These are phyloP conservation scores for Puccinia novopanici DNA, from an alignment of 1,284 basidiomycete species.

Conservation along the genomic window DNA sequence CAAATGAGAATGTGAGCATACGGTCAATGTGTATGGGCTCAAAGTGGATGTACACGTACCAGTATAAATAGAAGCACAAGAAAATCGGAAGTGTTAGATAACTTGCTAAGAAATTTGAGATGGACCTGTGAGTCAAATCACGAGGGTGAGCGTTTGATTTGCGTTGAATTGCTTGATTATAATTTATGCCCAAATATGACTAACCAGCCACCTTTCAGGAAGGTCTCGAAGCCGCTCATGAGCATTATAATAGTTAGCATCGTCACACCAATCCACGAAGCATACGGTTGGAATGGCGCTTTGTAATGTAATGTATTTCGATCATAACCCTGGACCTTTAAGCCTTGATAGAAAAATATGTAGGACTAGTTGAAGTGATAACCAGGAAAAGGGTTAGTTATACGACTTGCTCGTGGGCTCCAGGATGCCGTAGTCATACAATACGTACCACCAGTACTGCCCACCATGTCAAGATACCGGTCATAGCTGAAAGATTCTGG, in stretches of 20 bases:
- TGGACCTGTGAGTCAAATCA: constrained; percentile 44
- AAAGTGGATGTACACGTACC: constrained; percentile 64
- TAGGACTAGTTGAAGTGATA: constrained; percentile 69
- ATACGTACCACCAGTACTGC: constrained; percentile 54
- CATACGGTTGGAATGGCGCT: constrained; percentile 62
- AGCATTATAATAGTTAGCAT: constrained; percentile 68
- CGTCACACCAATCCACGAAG: constrained; percentile 69
- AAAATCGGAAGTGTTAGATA: constrained; percentile 76
- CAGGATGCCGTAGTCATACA: background rate
- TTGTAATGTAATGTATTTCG: constrained; percentile 66
- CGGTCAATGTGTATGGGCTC: constrained; percentile 26
- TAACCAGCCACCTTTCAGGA: constrained; percentile 74
- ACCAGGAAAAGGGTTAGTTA: constrained; percentile 43
- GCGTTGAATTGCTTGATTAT: constrained; percentile 48
- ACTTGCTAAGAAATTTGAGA: constrained; percentile 65
- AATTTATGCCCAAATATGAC: constrained; percentile 58
- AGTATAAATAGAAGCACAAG: constrained; percentile 72
- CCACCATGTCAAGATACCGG: constrained; percentile 53
- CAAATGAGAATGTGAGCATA: constrained; percentile 4
- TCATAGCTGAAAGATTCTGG: constrained; percentile 64
- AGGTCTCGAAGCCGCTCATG: constrained; percentile 65
- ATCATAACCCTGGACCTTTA: constrained; percentile 66
- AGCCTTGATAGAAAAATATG: constrained; percentile 71
- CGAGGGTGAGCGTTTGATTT: constrained; percentile 53
- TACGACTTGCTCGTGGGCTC: constrained; percentile 20